phyloP scores from a whole-genome alignment of 805 yeast genomes.

The Yamadazyma paraphyllophila region DNA sequence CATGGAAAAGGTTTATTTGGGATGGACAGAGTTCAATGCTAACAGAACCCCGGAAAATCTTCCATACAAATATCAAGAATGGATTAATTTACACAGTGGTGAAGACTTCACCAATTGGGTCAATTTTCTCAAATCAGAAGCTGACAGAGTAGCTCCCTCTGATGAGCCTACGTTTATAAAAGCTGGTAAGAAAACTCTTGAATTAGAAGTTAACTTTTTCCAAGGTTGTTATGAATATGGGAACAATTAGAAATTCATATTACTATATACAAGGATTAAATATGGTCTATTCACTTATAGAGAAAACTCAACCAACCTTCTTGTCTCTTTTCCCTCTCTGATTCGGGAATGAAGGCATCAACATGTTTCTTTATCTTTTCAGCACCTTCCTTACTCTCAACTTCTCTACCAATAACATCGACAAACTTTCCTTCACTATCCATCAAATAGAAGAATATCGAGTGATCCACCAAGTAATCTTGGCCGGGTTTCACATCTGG shows the following conservation, averaged over 20 bases:
- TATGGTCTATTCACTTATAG: constrained; percentile 35
- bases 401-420: constrained; percentile 92
- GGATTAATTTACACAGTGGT: constrained; percentile 55
- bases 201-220: constrained; percentile 46
- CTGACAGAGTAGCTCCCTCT: constrained; percentile 31
- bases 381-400: constrained; percentile 73
- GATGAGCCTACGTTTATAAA: constrained; percentile 14
- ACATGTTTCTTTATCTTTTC: constrained; percentile 74
- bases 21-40: constrained; percentile 47
- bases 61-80: constrained; percentile 47
- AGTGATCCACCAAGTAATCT: constrained; percentile 95
- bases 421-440: constrained; percentile 97
- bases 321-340: constrained; percentile 64
- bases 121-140: constrained; percentile 43
- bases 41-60: constrained; percentile 23
- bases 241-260: neutral
- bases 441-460: constrained; percentile 95
- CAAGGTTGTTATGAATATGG: constrained; percentile 42
- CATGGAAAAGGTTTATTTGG: constrained; percentile 51
- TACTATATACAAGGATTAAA: neutral
- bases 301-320: constrained; percentile 59
- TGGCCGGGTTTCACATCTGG: constrained; percentile 92
- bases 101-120: constrained; percentile 47
- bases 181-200: constrained; percentile 33
- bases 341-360: constrained; percentile 70